A percentile compares a stretch with the other conserved stretches of the same genome.
These are phyloP conservation scores for Eremothecium gossypii DNA, from an alignment of 1,139 yeast genomes.

Conservation along the genomic window DNA sequence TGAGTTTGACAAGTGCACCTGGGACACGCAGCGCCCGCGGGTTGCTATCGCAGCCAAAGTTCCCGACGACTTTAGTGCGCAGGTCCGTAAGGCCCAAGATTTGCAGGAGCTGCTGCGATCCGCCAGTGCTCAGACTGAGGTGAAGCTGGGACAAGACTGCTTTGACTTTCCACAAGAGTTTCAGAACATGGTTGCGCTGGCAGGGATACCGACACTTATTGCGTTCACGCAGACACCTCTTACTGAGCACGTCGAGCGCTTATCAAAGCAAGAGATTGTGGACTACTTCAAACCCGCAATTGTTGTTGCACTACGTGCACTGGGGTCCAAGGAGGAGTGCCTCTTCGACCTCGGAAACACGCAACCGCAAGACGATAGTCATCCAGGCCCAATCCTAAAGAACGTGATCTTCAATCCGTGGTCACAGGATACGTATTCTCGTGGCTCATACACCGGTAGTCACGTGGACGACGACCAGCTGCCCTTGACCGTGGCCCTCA, in stretches of 20 bases:
- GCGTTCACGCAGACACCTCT: constrained; percentile 62
- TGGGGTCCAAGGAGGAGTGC: constrained; percentile 14
- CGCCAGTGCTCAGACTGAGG: not conserved
- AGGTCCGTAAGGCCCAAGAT: constrained; percentile 12
- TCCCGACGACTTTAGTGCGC: constrained; percentile 11
- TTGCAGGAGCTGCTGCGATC: constrained; percentile 10
- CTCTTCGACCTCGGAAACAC: constrained; percentile 13
- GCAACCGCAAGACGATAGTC: constrained; percentile 5
- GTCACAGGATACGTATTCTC: constrained; percentile 59
- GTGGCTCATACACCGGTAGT: constrained; percentile 72
- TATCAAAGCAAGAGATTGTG: constrained; percentile 34
- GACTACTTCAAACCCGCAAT: constrained; percentile 38
- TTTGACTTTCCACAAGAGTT: constrained; percentile 48
- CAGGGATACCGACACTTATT: constrained; percentile 42
- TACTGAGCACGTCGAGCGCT: constrained; percentile 42
- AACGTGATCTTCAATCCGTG: constrained; percentile 52
- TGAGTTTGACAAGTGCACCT: constrained; percentile 59
- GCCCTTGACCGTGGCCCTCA: constrained; percentile 45
- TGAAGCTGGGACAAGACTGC: constrained; percentile 3
- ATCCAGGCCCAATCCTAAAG: constrained; percentile 37
- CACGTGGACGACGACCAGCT: constrained; percentile 60
- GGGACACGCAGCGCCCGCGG: constrained; percentile 40
- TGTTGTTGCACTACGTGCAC: constrained; percentile 20
- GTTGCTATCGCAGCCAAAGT: constrained; percentile 19
- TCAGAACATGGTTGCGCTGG: constrained; percentile 36